Percentiles rank a stretch among this genome's conserved stretches.
These are phyloP conservation scores for Syncephalastrum contaminatum DNA, from an alignment of 371 early-diverging fungal genomes.

Conservation along the genomic window DNA sequence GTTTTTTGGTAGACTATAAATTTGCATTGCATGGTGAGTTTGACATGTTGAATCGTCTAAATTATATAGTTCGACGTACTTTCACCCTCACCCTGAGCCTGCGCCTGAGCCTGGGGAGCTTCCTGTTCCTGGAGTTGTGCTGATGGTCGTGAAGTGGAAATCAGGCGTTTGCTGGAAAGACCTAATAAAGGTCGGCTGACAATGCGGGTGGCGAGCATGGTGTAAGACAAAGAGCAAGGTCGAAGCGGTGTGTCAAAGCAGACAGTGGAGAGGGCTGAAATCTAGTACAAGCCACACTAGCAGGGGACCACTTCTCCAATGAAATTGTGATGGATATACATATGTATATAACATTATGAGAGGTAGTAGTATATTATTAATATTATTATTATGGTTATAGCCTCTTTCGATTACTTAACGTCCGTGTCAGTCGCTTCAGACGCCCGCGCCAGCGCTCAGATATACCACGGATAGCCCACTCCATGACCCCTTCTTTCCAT, in stretches of 20 bases:
- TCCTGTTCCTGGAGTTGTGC: too few relatives aligned
- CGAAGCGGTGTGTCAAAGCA: not conserved
- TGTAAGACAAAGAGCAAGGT: too few relatives aligned
- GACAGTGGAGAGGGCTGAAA: not conserved
- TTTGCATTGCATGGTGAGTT: too few relatives aligned
- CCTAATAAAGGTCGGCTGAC: too few relatives aligned
- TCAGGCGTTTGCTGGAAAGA: not conserved
- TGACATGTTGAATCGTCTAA: too few relatives aligned
- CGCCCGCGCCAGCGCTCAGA: slow-evolving; percentile 25
- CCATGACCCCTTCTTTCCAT: slow-evolving; percentile 58
- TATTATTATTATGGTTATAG: not conserved
- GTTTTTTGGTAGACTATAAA: too few relatives aligned
- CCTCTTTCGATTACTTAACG: not conserved
- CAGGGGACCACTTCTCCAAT: too few relatives aligned
- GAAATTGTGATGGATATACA: not conserved
- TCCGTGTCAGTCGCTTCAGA: slow-evolving; percentile 2
- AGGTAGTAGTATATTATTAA: not conserved
- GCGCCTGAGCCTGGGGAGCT: too few relatives aligned
- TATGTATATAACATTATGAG: not conserved
- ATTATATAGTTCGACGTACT: too few relatives aligned
- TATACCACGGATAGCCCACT: slow-evolving; percentile 49
- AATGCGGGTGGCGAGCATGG: too few relatives aligned
- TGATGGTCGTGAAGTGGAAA: not conserved
- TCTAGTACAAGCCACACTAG: too few relatives aligned
- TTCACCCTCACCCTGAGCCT: too few relatives aligned